Conservation (phyloP, 345 rosid genomes). For the Durio zibethinus region DNA sequence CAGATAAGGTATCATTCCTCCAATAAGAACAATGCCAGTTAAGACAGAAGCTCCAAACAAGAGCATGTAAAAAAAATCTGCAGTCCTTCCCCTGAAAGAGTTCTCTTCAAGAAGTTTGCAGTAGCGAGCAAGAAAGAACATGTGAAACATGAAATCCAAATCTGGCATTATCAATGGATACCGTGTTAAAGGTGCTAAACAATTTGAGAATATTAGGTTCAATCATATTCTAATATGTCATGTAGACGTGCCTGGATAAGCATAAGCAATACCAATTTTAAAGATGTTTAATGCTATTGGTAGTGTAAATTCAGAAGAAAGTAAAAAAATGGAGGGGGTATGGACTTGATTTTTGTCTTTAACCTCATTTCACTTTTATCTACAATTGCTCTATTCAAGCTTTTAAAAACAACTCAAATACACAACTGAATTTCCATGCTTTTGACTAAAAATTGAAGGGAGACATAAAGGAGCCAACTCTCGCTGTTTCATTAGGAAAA, state of each 20-base stretch:
- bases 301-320: background rate
- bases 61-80: constrained; percentile 98
- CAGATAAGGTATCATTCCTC: constrained; percentile 92
- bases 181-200: constrained; percentile 3
- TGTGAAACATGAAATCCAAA: constrained; percentile 96
- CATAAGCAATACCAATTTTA: background rate
- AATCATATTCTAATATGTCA: background rate
- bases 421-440: background rate
- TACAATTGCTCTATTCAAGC: background rate
- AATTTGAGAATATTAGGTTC: background rate
- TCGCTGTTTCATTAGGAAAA: background rate
- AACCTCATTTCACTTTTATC: background rate
- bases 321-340: background rate
- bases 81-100: constrained; percentile 96
- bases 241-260: background rate
- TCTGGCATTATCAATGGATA: constrained; percentile 42
- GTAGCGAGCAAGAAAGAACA: constrained; percentile 98
- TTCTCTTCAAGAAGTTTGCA: constrained; percentile 98
- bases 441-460: background rate
- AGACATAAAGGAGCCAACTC: background rate
- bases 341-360: background rate
- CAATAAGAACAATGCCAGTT: constrained; percentile 83
- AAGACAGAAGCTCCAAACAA: constrained; percentile 86
- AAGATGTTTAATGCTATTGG: background rate
- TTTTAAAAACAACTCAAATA: background rate